A percentile compares a stretch with the other conserved stretches of the same genome.
Evolutionary conservation across 2,329 filamentous ascomycete species (phyloP).

Genomic region (Talaromyces sp.): DNA sequence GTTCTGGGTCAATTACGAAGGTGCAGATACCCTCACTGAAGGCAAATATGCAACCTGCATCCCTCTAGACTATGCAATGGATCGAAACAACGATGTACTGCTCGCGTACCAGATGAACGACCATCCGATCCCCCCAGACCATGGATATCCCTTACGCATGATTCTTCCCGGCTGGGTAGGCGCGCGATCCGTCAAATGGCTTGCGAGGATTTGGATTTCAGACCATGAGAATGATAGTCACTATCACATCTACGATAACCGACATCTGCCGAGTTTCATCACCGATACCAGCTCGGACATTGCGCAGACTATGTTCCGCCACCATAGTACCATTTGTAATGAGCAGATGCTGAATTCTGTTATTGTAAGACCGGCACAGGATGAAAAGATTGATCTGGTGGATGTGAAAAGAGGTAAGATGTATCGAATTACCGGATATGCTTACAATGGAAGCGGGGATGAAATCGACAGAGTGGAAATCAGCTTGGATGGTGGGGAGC

Average conservation of each 20-base stretch:
- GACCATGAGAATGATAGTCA: slow-evolving; percentile 38
- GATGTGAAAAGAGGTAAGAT: slow-evolving; percentile 34
- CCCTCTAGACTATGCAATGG: slow-evolving; percentile 46
- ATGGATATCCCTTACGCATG: slow-evolving; percentile 40
- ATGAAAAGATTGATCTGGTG: slow-evolving; percentile 37
- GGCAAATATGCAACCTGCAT: slow-evolving; percentile 47
- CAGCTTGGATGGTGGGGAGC: slow-evolving; percentile 43
- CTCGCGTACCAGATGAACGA: slow-evolving; percentile 42
- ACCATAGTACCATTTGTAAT: slow-evolving; percentile 45
- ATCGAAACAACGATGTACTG: slow-evolving; percentile 45
- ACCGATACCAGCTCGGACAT: slow-evolving; percentile 46
- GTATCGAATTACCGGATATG: slow-evolving; percentile 45
- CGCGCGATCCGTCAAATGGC: slow-evolving; percentile 40
- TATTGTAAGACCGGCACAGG: slow-evolving; percentile 43
- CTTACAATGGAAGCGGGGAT: slow-evolving; percentile 48
- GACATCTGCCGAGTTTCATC: slow-evolving; percentile 45
- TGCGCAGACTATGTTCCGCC: slow-evolving; percentile 43
- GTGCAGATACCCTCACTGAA: slow-evolving; percentile 43
- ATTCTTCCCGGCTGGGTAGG: slow-evolving; percentile 41
- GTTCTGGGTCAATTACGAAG: slow-evolving; percentile 47
- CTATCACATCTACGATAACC: slow-evolving; percentile 49
- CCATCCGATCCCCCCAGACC: slow-evolving; percentile 34
- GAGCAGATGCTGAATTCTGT: slow-evolving; percentile 49
- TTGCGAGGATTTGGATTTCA: slow-evolving; percentile 35
- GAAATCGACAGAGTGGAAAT: slow-evolving; percentile 48